Conservation (phyloP, 2,329 filamentous ascomycete species). For the Cercospora berteroae region DNA sequence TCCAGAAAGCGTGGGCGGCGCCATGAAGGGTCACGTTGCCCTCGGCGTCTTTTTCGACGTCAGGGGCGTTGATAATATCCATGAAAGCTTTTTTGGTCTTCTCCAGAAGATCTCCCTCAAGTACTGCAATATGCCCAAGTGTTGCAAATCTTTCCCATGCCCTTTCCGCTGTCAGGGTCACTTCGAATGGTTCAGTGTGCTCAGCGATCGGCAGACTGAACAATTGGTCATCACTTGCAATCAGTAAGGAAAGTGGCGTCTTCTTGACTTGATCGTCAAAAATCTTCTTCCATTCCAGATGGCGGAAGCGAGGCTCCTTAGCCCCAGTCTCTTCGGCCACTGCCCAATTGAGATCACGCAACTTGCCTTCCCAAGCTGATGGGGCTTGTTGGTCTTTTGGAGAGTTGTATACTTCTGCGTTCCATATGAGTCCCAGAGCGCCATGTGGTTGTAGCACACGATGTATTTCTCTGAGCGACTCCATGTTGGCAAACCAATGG, state of each 20-base stretch:
- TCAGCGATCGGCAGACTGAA: constrained; percentile 64
- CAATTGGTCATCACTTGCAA: constrained; percentile 46
- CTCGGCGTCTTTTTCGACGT: constrained; percentile 58
- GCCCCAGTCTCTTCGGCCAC: constrained; percentile 58
- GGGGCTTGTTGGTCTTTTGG: constrained; percentile 55
- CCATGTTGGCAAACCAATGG: constrained; percentile 64
- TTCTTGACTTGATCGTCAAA: constrained; percentile 60
- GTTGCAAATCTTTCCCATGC: constrained; percentile 65
- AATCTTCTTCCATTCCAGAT: constrained; percentile 62
- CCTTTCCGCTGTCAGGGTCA: constrained; percentile 57
- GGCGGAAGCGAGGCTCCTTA: constrained; percentile 62
- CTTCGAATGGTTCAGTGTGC: constrained; percentile 56
- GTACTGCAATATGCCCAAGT: constrained; percentile 64
- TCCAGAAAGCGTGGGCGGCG: constrained; percentile 63
- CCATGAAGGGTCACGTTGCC: constrained; percentile 66
- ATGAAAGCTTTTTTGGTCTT: constrained; percentile 54
- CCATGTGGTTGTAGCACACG: constrained; percentile 62
- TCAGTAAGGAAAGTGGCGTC: constrained; percentile 48
- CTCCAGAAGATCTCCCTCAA: constrained; percentile 53
- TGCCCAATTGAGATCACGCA: constrained; percentile 60
- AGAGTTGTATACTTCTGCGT: constrained; percentile 54
- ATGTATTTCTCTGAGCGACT: constrained; percentile 64
- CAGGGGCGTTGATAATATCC: constrained; percentile 52
- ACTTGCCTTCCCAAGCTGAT: constrained; percentile 60
- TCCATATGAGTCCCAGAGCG: constrained; percentile 69